Percentiles rank a stretch among this genome's conserved stretches.
Evolutionary conservation across 2,329 filamentous ascomycete genomes (phyloP).

Genomic region (Elsinoe arachidis): DNA sequence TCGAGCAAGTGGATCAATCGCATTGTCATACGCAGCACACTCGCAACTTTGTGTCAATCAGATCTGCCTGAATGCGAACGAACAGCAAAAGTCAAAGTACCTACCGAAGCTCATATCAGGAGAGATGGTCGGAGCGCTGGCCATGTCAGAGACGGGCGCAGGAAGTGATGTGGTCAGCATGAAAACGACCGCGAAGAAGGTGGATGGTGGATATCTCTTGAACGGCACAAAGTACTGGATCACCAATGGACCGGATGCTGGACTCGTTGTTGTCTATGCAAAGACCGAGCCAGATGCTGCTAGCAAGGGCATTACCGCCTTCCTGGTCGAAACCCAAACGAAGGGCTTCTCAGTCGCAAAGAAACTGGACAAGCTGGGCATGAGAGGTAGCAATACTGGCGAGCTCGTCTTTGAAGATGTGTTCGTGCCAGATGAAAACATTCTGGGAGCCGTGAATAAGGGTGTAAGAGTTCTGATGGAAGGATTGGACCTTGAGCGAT

Average conservation of each 20-base stretch:
- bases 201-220: constrained; percentile 76
- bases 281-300: constrained; percentile 76
- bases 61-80: constrained; percentile 75
- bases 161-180: constrained; percentile 94
- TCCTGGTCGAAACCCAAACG: constrained; percentile 67
- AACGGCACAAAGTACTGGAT: constrained; percentile 99
- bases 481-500: constrained; percentile 83
- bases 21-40: constrained; percentile 88
- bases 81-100: constrained; percentile 70
- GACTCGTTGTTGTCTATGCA: constrained; percentile 89
- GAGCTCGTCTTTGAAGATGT: constrained; percentile 86
- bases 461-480: constrained; percentile 93
- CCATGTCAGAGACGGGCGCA: constrained; percentile 88
- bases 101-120: constrained; percentile 76
- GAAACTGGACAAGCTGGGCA: constrained; percentile 96
- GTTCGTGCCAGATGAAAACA: constrained; percentile 74
- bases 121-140: constrained; percentile 73
- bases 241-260: constrained; percentile 91
- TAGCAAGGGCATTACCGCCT: constrained; percentile 89
- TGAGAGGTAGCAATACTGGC: constrained; percentile 94
- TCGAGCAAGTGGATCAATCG: constrained; percentile 63
- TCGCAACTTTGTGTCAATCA: constrained; percentile 96
- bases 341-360: constrained; percentile 76
- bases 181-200: constrained; percentile 73
- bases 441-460: constrained; percentile 70